Evolutionary conservation across 257 asterid species (phyloP).

Genomic region (Primulina eburnea): DNA sequence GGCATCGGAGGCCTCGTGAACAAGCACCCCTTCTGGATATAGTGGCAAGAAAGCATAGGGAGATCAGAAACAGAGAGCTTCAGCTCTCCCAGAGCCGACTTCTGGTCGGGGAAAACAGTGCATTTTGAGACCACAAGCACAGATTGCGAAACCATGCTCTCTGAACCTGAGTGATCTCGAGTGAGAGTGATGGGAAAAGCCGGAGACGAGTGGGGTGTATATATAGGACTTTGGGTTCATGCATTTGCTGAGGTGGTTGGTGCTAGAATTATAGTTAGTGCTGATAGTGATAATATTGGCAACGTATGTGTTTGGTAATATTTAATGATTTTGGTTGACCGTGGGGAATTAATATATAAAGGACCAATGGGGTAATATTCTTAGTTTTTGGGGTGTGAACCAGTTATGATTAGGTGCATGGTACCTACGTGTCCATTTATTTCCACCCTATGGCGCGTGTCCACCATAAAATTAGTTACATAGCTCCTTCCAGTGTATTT

Average conservation of each 20-base stretch:
- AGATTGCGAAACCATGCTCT: constrained; percentile 24
- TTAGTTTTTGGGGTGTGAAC: neutral
- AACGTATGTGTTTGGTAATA: neutral
- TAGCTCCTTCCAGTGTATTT: too few species aligned
- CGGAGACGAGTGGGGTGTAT: constrained; percentile 12
- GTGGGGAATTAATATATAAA: neutral
- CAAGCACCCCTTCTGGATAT: constrained; percentile 38
- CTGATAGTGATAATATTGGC: neutral
- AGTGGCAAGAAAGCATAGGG: constrained; percentile 48
- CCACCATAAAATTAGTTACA: too few species aligned
- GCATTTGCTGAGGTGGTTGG: constrained; percentile 23
- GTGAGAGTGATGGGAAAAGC: neutral
- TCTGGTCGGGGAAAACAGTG: constrained; percentile 25
- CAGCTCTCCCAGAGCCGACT: constrained; percentile 22
- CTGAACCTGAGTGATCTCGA: neutral
- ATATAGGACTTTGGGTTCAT: constrained; percentile 21
- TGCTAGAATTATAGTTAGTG: neutral
- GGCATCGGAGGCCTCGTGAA: constrained; percentile 29
- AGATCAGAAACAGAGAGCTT: constrained; percentile 45
- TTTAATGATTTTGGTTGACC: neutral
- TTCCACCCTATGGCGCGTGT: too few species aligned
- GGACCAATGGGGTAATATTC: too few species aligned
- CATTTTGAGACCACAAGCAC: constrained; percentile 23
- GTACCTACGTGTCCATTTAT: neutral
- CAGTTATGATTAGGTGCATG: neutral